These are phyloP conservation scores for Globomyces sp. DNA, from an alignment of 371 early-diverging fungal genomes.

Conservation along the genomic window DNA sequence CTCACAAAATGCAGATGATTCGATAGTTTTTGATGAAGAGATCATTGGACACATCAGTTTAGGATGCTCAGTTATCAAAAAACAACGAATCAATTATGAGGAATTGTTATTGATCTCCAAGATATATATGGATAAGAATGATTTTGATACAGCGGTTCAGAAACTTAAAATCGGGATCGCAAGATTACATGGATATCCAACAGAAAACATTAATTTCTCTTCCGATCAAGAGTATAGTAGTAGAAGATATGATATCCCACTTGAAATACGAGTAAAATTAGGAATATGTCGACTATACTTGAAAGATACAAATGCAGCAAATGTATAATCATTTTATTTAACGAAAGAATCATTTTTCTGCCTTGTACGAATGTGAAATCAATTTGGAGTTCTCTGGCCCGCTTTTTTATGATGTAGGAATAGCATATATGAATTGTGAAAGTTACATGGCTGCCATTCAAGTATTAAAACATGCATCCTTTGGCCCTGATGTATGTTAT, in stretches of 20 bases:
- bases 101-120: slow-evolving; percentile 85
- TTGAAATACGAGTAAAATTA: slow-evolving; percentile 80
- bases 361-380: slow-evolving; percentile 51
- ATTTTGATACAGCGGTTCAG: slow-evolving; percentile 66
- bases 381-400: not conserved
- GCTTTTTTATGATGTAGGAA: no score
- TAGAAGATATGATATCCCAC: slow-evolving; percentile 56
- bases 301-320: slow-evolving; percentile 65
- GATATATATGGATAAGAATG: slow-evolving; percentile 71
- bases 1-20: slow-evolving; percentile 14
- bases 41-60: slow-evolving; percentile 11
- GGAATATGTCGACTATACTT: slow-evolving; percentile 78
- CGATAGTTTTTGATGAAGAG: slow-evolving; percentile 25
- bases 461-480: no score
- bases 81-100: slow-evolving; percentile 59
- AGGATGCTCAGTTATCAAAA: slow-evolving; percentile 20
- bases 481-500: slow-evolving; percentile 4
- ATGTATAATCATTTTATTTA: slow-evolving; percentile 41
- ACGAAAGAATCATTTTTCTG: slow-evolving; percentile 66
- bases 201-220: slow-evolving; percentile 7
- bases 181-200: slow-evolving; percentile 45
- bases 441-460: no score
- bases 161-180: slow-evolving; percentile 71
- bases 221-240: slow-evolving; percentile 15
- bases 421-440: no score